phyloP scores from a whole-genome alignment of 768 basidiomycete genomes.

The Trametes cinnabarina region DNA sequence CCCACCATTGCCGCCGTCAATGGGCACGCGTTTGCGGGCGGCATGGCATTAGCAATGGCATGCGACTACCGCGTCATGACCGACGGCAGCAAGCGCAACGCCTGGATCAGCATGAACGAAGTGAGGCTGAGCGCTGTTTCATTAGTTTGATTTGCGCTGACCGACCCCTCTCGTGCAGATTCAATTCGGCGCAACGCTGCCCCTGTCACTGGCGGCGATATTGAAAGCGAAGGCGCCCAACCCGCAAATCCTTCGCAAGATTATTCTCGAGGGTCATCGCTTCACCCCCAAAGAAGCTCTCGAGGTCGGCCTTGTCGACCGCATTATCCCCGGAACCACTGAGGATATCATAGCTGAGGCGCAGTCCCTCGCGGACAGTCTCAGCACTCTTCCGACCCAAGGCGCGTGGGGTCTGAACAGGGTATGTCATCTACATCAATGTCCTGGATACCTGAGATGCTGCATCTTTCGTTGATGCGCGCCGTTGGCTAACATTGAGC shows the following conservation, averaged over 20 bases:
- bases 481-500: background rate
- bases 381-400: conserved; percentile 48
- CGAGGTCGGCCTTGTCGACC: conserved; percentile 65
- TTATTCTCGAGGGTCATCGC: conserved; percentile 76
- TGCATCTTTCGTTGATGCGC: background rate
- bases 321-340: conserved; percentile 56
- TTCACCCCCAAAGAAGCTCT: conserved; percentile 74
- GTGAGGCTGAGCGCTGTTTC: conserved; percentile 34
- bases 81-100: conserved; percentile 70
- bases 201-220: conserved; percentile 65
- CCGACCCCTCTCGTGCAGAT: conserved; percentile 42
- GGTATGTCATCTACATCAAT: conserved; percentile 34
- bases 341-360: conserved; percentile 65
- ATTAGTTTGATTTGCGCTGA: background rate
- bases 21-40: conserved; percentile 85
- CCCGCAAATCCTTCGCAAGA: conserved; percentile 59
- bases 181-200: conserved; percentile 81
- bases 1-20: conserved; percentile 79
- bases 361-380: conserved; percentile 54
- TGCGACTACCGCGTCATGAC: conserved; percentile 93
- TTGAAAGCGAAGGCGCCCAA: conserved; percentile 64
- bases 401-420: conserved; percentile 78
- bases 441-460: background rate
- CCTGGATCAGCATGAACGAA: conserved; percentile 94
- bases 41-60: conserved; percentile 70